Evolutionary conservation across 805 yeast species (phyloP), one percentile per base, ranked within the genome.

Genomic region (Hanseniaspora valbyensis): DNA sequence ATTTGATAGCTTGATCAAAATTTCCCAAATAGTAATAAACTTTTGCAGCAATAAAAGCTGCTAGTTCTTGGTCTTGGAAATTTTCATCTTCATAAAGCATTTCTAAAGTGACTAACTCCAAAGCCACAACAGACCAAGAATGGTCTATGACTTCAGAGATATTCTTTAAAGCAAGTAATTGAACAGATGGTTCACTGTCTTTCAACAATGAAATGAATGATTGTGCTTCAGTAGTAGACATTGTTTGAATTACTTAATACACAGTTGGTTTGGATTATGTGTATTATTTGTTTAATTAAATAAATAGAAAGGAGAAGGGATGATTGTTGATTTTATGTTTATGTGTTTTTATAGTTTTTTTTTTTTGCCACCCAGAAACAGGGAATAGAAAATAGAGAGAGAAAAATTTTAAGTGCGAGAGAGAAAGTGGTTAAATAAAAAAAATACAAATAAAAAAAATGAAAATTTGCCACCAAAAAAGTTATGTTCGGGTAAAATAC

Each of bases 61-160:
- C 97, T 61, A 90, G 73, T 42, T 77, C 69, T 58, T 94, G 77
- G 54, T 83, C 79, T 50, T 79, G 78, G 66, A 90, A 92, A 22
- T 73, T 66, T 53, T 76, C 74, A 64, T 90, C 95, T 67, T 92
- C 97, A 60, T 81, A 88, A 50, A 92, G 71, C 56, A 87, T 95
- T 69, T 92, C 98, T 60, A 92, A 83, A 50, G 84, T 88, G 26
- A 85, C 72, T 54, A 92, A 77, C 61, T 76, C 80, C 68, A 92
- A 92, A 52, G 98, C 95, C 52, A 92, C 84, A 70, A 92, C 97
- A 2, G 98, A 87, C 98, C 98, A 92, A 53, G 87, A 74, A 66
- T 86, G 89, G 68, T 88, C 95, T 46, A 87, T 96, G 45, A 83
- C 76, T 25, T 70, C 75, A 63, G 88, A 84, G 57, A 92, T 76